These are phyloP conservation scores for Suillus ampliporus DNA, from an alignment of 768 basidiomycete genomes.

Conservation along the genomic window DNA sequence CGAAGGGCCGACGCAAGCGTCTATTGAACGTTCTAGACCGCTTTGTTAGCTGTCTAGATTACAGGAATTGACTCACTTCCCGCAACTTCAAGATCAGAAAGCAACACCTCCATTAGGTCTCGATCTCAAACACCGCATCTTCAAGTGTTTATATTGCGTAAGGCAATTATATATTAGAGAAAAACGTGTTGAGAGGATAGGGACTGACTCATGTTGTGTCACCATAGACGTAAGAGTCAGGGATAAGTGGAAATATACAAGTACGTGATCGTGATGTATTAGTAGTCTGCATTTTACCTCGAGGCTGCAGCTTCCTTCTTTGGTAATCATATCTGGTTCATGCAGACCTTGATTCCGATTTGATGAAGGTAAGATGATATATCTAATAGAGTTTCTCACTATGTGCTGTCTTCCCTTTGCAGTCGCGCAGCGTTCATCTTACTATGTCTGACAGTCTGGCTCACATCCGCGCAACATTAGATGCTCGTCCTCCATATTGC, in stretches of 20 bases:
- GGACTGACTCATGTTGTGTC: constrained; percentile 1
- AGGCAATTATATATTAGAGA: background rate
- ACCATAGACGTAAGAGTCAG: background rate
- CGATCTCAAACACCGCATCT: constrained; percentile 2
- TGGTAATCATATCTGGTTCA: background rate
- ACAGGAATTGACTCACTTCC: constrained; percentile 10
- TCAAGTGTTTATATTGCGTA: background rate
- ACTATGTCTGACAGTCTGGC: constrained; percentile 16
- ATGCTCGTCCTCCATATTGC: constrained; percentile 5
- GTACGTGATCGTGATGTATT: constrained; percentile 1
- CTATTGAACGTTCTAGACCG: constrained; percentile 38
- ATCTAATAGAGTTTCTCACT: background rate
- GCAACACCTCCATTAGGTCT: background rate
- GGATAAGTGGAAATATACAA: background rate
- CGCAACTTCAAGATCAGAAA: background rate
- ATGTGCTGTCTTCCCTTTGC: background rate
- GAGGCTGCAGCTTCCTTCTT: background rate
- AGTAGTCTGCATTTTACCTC: background rate
- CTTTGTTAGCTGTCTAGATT: constrained; percentile 28
- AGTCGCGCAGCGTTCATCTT: background rate
- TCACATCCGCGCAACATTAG: constrained; percentile 6
- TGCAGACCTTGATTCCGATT: background rate
- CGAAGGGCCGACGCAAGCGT: constrained; percentile 26
- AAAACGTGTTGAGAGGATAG: constrained; percentile 1
- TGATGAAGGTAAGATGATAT: background rate